A percentile compares a stretch with the other conserved stretches of the same genome.
Conservation (phyloP, 805 yeast genomes). For the Metschnikowia orientalis region DNA sequence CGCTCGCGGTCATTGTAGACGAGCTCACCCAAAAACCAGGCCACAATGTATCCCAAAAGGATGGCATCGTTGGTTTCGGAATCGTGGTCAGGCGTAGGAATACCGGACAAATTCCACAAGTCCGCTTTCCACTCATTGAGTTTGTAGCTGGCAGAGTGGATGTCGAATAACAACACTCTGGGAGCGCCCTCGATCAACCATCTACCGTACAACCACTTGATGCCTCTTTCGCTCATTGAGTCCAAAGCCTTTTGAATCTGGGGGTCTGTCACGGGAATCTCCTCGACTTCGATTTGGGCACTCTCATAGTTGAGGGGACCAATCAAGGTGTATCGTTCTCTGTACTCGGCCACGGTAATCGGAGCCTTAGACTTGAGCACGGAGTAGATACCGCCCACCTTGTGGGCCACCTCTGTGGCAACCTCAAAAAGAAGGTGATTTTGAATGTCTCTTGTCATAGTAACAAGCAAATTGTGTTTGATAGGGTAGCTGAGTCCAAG, state of each 20-base stretch:
- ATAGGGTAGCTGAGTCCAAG: no score
- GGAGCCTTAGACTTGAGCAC: constrained; percentile 96
- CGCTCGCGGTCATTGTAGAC: constrained; percentile 78
- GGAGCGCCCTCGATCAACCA: constrained; percentile 99
- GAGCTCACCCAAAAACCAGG: constrained; percentile 96
- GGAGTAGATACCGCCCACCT: constrained; percentile 97
- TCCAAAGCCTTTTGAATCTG: constrained; percentile 59
- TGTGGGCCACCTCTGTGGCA: constrained; percentile 96
- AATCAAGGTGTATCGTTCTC: constrained; percentile 76
- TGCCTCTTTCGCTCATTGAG: constrained; percentile 78
- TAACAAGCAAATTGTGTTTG: no score
- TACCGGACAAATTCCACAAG: constrained; percentile 85
- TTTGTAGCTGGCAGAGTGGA: constrained; percentile 62
- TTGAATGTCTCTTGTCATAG: constrained; percentile 78
- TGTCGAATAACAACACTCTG: constrained; percentile 81
- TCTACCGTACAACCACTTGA: constrained; percentile 80
- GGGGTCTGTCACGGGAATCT: constrained; percentile 54
- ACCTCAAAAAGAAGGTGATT: constrained; percentile 87
- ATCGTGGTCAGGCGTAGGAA: constrained; percentile 90
- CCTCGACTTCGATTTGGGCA: constrained; percentile 80
- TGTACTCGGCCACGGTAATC: constrained; percentile 89
- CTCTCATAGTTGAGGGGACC: constrained; percentile 79
- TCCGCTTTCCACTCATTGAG: constrained; percentile 94
- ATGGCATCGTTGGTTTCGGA: constrained; percentile 89
- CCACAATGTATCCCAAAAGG: constrained; percentile 84